A percentile compares a stretch with the other conserved stretches of the same genome.
Evolutionary conservation across 1,139 yeast genomes (phyloP).

Genomic region (Williopsis jadinii): DNA sequence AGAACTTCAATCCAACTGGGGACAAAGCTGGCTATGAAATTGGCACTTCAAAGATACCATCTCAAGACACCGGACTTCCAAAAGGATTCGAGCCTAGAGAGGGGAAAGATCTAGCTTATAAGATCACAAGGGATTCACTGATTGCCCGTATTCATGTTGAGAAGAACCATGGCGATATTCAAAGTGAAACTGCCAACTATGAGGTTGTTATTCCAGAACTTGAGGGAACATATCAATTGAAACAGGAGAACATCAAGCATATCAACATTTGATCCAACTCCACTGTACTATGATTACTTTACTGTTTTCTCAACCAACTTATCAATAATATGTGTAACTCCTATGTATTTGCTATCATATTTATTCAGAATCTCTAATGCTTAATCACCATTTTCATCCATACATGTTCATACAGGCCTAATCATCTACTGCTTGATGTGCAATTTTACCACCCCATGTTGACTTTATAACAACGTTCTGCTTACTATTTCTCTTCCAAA

Average conservation of each 20-base stretch:
- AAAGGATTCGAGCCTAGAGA: constrained; percentile 13
- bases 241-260: constrained; percentile 14
- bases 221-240: constrained; percentile 10
- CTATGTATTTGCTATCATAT: no score
- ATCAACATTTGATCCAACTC: no score
- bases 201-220: constrained; percentile 66
- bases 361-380: no score
- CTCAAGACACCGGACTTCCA: constrained; percentile 13
- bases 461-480: constrained; percentile 27
- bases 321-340: no score
- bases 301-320: no score
- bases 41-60: constrained; percentile 28
- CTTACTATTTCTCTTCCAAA: constrained; percentile 44
- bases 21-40: constrained; percentile 18
- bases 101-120: constrained; percentile 31
- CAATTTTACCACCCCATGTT: constrained; percentile 28
- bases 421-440: no score
- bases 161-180: constrained; percentile 41
- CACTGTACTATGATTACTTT: no score
- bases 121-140: constrained; percentile 50
- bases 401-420: no score
- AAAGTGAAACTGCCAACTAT: constrained; percentile 57
- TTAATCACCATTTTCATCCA: no score
- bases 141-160: constrained; percentile 73
- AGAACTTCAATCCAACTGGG: constrained; percentile 26